Conservation (phyloP, 2,329 filamentous ascomycete species). For the Albifimbria verrucaria region DNA sequence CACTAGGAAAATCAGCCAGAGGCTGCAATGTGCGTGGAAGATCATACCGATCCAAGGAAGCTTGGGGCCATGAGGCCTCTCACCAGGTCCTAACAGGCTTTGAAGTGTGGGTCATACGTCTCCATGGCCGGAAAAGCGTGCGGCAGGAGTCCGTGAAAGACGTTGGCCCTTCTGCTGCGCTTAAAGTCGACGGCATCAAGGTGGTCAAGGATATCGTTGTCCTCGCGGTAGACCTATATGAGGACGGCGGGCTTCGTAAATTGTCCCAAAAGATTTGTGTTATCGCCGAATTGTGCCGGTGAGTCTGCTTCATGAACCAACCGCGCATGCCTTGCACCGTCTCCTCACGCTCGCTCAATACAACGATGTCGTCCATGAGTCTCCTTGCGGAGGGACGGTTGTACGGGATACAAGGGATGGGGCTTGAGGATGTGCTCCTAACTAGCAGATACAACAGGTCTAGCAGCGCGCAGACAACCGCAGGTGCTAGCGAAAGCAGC, state of each 20-base stretch:
- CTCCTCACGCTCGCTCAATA: not conserved
- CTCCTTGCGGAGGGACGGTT: not conserved
- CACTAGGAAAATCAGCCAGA: not conserved
- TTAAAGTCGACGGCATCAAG: slow-evolving; percentile 1
- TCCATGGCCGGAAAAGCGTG: slow-evolving; percentile 24
- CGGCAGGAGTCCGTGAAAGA: slow-evolving; percentile 6
- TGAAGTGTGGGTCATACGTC: slow-evolving; percentile 21
- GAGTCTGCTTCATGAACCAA: not conserved
- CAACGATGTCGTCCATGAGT: slow-evolving; percentile 2
- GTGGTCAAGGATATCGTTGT: not conserved
- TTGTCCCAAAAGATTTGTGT: slow-evolving; percentile 1
- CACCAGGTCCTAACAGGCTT: slow-evolving; percentile 19
- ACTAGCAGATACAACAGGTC: not conserved
- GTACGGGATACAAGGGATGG: slow-evolving; percentile 4
- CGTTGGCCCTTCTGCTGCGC: not conserved
- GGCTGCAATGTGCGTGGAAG: not conserved
- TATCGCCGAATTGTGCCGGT: slow-evolving; percentile 1
- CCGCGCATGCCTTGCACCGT: not conserved
- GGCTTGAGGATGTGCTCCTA: not conserved
- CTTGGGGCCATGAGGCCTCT: slow-evolving; percentile 25
- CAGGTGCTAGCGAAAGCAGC: not conserved
- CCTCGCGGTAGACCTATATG: slow-evolving; percentile 1
- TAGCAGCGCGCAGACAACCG: not conserved
- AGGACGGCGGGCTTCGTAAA: not conserved
- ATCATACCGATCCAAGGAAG: slow-evolving; percentile 17